Conservation (phyloP, 129 eudicot species). For the sunflower (Helianthus annuus) region HanXRQr2.0-SUNRISE NC_035440.2:484223-484722, state of each 20-base stretch:
- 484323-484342: no score
- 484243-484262: slow-evolving; percentile 68
- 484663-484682: no score
- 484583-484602: slow-evolving; percentile 79
- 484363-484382: slow-evolving; percentile 55
- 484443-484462: slow-evolving; percentile 69
- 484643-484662: no score
- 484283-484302: slow-evolving; percentile 43
- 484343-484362: slow-evolving; percentile 31
- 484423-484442: slow-evolving; percentile 76
- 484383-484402: slow-evolving; percentile 49
- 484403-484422: slow-evolving; percentile 74
- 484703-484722: slow-evolving; percentile 35
- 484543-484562: slow-evolving; percentile 68
- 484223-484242: slow-evolving; percentile 70
- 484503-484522: slow-evolving; percentile 88
- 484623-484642: slow-evolving; percentile 64
- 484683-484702: no score
- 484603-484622: slow-evolving; percentile 81
- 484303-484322: no score
- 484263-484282: slow-evolving; percentile 93
- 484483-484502: slow-evolving; percentile 80
- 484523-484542: slow-evolving; percentile 85
- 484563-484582: slow-evolving; percentile 69
- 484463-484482: slow-evolving; percentile 76